Conservation (phyloP, 2,329 filamentous ascomycete genomes). For the Diplocarpon rosae region DNA sequence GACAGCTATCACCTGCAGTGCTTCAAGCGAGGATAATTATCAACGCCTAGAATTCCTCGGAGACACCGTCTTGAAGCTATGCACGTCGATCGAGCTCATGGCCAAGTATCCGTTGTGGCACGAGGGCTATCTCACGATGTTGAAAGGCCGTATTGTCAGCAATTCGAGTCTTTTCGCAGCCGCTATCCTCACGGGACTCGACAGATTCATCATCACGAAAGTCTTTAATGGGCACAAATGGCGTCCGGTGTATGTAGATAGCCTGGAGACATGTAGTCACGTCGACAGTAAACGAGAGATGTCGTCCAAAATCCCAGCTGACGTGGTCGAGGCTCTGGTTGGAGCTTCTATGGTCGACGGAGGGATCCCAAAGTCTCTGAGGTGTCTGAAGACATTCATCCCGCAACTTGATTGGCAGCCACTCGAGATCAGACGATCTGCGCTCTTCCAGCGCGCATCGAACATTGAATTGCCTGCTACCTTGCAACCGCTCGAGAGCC, state of each 20-base stretch:
- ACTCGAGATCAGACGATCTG: conserved; percentile 31
- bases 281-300: conserved; percentile 28
- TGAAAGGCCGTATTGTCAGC: conserved; percentile 60
- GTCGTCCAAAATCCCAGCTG: conserved; percentile 72
- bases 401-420: conserved; percentile 39
- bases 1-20: conserved; percentile 57
- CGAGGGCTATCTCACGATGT: conserved; percentile 61
- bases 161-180: conserved; percentile 63
- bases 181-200: conserved; percentile 51
- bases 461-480: conserved; percentile 30
- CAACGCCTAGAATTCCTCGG: conserved; percentile 81
- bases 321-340: conserved; percentile 78
- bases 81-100: conserved; percentile 53
- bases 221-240: conserved; percentile 61
- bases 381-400: conserved; percentile 57
- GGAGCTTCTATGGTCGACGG: conserved; percentile 64
- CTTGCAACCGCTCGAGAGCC: conserved; percentile 42
- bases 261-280: conserved; percentile 24
- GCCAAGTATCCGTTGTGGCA: conserved; percentile 53
- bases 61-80: conserved; percentile 71
- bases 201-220: conserved; percentile 60
- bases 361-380: conserved; percentile 49
- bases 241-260: conserved; percentile 50
- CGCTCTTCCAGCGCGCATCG: conserved; percentile 35
- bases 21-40: conserved; percentile 55